Evolutionary conservation across 2,329 filamentous ascomycete species (phyloP).

Genomic region (Neofusicoccum sp.): DNA sequence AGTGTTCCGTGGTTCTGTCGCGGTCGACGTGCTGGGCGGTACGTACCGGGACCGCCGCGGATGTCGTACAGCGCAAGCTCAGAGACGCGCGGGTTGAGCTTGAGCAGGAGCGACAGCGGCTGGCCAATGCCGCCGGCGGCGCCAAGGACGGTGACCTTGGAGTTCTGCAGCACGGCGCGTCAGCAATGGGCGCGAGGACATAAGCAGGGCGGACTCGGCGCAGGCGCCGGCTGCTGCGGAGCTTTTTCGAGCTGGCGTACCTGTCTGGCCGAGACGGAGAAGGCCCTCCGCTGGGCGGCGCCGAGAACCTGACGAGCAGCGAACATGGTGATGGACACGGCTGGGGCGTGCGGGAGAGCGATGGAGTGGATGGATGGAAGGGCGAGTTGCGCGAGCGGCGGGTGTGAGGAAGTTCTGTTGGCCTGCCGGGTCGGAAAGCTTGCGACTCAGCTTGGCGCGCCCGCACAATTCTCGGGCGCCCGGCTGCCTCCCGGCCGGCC

Average conservation of each 20-base stretch:
- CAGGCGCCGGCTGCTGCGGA: conserved; percentile 18
- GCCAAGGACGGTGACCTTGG: conserved; percentile 97
- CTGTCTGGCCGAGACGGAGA: conserved; percentile 53
- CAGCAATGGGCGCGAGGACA: conserved; percentile 23
- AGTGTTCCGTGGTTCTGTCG: background rate
- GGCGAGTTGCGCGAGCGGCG: background rate
- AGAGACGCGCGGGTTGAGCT: conserved; percentile 93
- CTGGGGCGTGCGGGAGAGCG: conserved; percentile 21
- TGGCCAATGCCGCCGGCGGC: conserved; percentile 98
- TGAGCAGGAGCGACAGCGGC: conserved; percentile 93
- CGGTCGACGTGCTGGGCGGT: background rate
- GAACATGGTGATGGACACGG: conserved; percentile 63
- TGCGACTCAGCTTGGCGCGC: conserved; percentile 14
- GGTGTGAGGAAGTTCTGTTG: conserved; percentile 19
- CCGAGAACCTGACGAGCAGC: conserved; percentile 55
- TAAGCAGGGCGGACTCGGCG: conserved; percentile 20
- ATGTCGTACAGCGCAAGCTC: conserved; percentile 98
- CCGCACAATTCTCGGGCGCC: conserved; percentile 16
- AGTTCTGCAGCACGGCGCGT: conserved; percentile 60
- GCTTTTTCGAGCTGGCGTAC: conserved; percentile 35
- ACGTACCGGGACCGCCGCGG: conserved; percentile 83
- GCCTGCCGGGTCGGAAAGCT: conserved; percentile 7
- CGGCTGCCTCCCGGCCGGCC: background rate
- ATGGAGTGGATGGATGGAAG: conserved; percentile 28
- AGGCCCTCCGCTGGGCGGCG: conserved; percentile 51